Percentiles rank a stretch among this genome's conserved stretches.
phyloP scores from a whole-genome alignment of 805 yeast species.

The Hanseniaspora osmophila region DNA sequence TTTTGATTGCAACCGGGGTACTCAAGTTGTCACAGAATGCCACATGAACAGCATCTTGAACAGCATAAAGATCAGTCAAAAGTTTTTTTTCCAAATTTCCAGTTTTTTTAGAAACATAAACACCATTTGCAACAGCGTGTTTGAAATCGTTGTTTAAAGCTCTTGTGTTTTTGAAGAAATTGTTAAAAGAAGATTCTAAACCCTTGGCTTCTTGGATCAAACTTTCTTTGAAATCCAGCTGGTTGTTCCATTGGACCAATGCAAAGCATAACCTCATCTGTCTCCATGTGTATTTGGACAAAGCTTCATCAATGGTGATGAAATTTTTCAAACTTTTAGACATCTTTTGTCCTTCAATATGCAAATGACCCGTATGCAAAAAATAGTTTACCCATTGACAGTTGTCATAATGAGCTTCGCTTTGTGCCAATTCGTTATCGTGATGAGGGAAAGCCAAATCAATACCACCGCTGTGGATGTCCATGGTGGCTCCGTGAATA shows the following conservation, averaged over 20 bases:
- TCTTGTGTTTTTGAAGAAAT: constrained; percentile 76
- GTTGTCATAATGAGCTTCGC: constrained; percentile 82
- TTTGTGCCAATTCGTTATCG: constrained; percentile 94
- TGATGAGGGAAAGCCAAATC: constrained; percentile 98
- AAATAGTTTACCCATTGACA: constrained; percentile 95
- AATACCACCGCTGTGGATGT: constrained; percentile 92
- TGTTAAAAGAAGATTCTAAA: constrained; percentile 58
- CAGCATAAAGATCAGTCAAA: constrained; percentile 30
- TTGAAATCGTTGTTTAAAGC: constrained; percentile 61
- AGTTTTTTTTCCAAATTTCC: constrained; percentile 41
- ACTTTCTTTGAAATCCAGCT: constrained; percentile 79
- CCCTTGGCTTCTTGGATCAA: constrained; percentile 65
- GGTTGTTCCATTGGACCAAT: constrained; percentile 81
- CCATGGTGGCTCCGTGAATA: constrained; percentile 68
- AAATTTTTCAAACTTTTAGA: constrained; percentile 88
- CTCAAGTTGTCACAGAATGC: constrained; percentile 84
- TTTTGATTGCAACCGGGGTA: constrained; percentile 60
- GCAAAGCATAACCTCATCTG: constrained; percentile 88
- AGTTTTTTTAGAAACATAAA: constrained; percentile 47
- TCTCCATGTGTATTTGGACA: constrained; percentile 53
- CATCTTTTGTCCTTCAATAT: constrained; percentile 98
- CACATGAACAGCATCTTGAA: constrained; percentile 49
- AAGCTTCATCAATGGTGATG: constrained; percentile 85
- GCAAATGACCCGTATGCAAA: constrained; percentile 92
- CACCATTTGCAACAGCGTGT: constrained; percentile 34